Base-by-base conservation (phyloP, 805 yeast genomes). In the Cyberlindnera americana region DNA sequence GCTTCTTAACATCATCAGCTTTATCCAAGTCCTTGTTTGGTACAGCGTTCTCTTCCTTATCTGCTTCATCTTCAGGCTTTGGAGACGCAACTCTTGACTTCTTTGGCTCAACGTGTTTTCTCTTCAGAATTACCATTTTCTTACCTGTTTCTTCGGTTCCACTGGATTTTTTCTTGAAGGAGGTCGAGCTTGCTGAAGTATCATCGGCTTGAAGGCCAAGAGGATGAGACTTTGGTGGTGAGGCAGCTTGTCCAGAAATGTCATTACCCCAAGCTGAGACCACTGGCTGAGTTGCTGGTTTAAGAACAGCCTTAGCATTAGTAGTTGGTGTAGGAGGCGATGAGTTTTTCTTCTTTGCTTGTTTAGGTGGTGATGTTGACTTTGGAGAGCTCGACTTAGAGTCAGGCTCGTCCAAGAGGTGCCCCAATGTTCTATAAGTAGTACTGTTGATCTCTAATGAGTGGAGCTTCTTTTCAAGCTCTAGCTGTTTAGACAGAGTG, bases 401-500 rank as follows among this genome's bases (percentile, higher is more conserved):
- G n/a, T 24, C 29, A 21, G n/a, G 32, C 25, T 23, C 5, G 15
- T 28, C 29, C 9, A 14, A 14, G 4, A 31, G 29, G 3, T 21
- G 47, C 5, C 59, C 60, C 16, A 56, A 27, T 2, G 61, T 57
- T 34, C 48, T 47, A 40, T 46, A 57, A 0, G 61, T 64, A 2
- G 78, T 74, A 36, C 68, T 66, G 43, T 73, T 76, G 22, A 75
- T 65, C 25, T 68, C 69, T 32, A 72, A 48, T 23, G 59, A 56
- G 12, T 61, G 54, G 41, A 75, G 57, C 40, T 62, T 62, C 40
- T 71, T 69, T 44, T 83, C 90, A 17, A 83, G 63, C 52, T 83
- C 91, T 33, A 70, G 63, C 49, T 76, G 78, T 48, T 75, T 79
- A 19, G 84, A 69, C 17, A 79, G 66, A 3, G 83, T 77, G 59